A percentile compares a stretch with the other conserved stretches of the same genome.
Conservation (phyloP, 768 basidiomycete species). For the Aureoboletus auriporus region DNA sequence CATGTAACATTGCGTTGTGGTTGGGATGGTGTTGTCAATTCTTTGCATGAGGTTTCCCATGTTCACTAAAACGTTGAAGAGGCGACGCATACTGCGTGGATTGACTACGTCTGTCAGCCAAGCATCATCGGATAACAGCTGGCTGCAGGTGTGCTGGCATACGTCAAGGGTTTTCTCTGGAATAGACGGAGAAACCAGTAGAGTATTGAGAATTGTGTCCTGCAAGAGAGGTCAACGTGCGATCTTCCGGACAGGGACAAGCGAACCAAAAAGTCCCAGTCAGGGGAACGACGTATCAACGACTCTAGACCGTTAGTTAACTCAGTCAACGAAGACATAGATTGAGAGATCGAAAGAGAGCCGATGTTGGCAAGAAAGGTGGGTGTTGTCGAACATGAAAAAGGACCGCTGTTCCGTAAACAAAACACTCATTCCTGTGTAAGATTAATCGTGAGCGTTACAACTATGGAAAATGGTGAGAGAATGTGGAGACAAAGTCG, state of each 20-base stretch:
- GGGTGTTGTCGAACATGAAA: conserved; percentile 18
- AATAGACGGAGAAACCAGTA: conserved; percentile 24
- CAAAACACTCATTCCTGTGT: conserved; percentile 28
- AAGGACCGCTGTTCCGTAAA: conserved; percentile 27
- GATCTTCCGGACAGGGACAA: not conserved
- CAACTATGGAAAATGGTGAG: conserved; percentile 27
- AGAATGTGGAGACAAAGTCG: conserved; percentile 31
- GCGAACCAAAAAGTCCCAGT: conserved; percentile 31
- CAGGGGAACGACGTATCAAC: conserved; percentile 22
- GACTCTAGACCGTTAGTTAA: conserved; percentile 23
- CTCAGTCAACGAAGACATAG: conserved; percentile 25
- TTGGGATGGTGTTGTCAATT: conserved; percentile 23
- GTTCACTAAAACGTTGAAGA: conserved; percentile 44
- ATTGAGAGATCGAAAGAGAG: conserved; percentile 9
- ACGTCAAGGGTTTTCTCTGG: conserved; percentile 30
- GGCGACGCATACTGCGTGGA: conserved; percentile 34
- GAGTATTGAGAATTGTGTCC: conserved; percentile 23
- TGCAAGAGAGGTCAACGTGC: conserved; percentile 14
- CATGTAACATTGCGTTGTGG: conserved; percentile 36
- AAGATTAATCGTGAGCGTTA: conserved; percentile 28
- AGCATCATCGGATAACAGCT: conserved; percentile 25
- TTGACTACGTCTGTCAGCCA: conserved; percentile 21
- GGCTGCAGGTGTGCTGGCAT: conserved; percentile 30
- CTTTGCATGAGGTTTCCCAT: conserved; percentile 35
- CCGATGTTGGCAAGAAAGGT: conserved; percentile 13